These are phyloP conservation scores for Fusarium algeriense DNA, from an alignment of 2,329 filamentous ascomycete species.

Conservation along the genomic window DNA sequence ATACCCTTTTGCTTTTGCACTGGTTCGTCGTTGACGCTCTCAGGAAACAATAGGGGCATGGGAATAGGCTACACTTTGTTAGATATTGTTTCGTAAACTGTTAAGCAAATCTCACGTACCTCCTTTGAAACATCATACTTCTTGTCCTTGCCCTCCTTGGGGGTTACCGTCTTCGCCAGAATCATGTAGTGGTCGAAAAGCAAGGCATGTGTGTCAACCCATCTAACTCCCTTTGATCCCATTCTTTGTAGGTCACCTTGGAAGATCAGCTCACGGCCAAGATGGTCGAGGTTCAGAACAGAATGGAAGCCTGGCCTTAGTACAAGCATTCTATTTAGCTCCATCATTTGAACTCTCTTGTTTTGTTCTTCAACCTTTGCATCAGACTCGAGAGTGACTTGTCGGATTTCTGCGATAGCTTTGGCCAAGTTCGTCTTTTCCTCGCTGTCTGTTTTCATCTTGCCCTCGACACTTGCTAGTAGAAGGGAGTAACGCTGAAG, in stretches of 20 bases:
- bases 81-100: conserved; percentile 22
- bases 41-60: conserved; percentile 93
- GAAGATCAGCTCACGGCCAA: conserved; percentile 90
- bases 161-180: conserved; percentile 81
- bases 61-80: conserved; percentile 77
- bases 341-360: conserved; percentile 89
- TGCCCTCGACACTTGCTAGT: conserved; percentile 84
- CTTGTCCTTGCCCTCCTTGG: conserved; percentile 78
- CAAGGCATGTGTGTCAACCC: conserved; percentile 93
- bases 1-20: conserved; percentile 86
- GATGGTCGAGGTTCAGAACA: conserved; percentile 90
- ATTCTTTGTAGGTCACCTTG: conserved; percentile 90
- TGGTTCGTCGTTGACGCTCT: conserved; percentile 92
- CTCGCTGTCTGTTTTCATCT: conserved; percentile 85
- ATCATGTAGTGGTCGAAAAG: conserved; percentile 98
- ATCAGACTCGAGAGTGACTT: conserved; percentile 91
- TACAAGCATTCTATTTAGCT: conserved; percentile 85
- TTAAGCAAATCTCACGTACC: conserved; percentile 60
- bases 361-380: conserved; percentile 91
- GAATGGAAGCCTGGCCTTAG: conserved; percentile 89
- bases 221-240: conserved; percentile 89
- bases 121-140: conserved; percentile 96
- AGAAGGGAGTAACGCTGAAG: conserved; percentile 91
- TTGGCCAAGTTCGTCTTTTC: conserved; percentile 87
- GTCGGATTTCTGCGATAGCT: conserved; percentile 91